Conservation (phyloP, 2,329 filamentous ascomycete species). For the Aureobasidium leucospermi region DNA sequence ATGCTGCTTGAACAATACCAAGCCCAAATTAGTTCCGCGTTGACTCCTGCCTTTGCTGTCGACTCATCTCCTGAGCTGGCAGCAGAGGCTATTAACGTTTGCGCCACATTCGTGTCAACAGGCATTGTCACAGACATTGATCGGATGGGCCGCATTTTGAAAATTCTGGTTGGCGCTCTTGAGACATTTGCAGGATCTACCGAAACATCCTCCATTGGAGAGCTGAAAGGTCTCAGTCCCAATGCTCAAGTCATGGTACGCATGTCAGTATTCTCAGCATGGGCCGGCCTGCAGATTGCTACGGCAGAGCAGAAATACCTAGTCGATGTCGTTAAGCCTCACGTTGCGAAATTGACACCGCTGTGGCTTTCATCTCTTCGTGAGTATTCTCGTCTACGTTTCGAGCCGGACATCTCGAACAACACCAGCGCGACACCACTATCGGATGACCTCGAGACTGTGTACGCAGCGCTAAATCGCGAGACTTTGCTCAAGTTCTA, state of each 20-base stretch:
- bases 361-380: slow-evolving; percentile 88
- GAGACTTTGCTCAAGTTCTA: slow-evolving; percentile 94
- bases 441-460: slow-evolving; percentile 81
- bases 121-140: slow-evolving; percentile 97
- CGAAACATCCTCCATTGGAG: slow-evolving; percentile 81
- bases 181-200: slow-evolving; percentile 81
- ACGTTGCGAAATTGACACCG: slow-evolving; percentile 83
- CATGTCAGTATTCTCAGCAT: slow-evolving; percentile 92
- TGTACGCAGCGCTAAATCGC: slow-evolving; percentile 89
- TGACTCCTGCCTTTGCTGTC: slow-evolving; percentile 90
- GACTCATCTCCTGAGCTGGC: slow-evolving; percentile 95
- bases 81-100: slow-evolving; percentile 93
- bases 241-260: slow-evolving; percentile 99
- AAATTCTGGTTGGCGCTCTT: slow-evolving; percentile 80
- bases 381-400: slow-evolving; percentile 86
- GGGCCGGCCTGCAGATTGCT: slow-evolving; percentile 94
- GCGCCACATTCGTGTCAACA: slow-evolving; percentile 93
- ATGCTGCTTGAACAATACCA: slow-evolving; percentile 97
- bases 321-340: slow-evolving; percentile 77
- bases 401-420: slow-evolving; percentile 95
- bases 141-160: slow-evolving; percentile 96
- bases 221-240: slow-evolving; percentile 83
- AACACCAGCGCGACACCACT: slow-evolving; percentile 63
- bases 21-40: slow-evolving; percentile 91
- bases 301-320: slow-evolving; percentile 89